phyloP scores from a whole-genome alignment of 2,329 filamentous ascomycete genomes.

The Tolypocladium ophioglossoides region DNA sequence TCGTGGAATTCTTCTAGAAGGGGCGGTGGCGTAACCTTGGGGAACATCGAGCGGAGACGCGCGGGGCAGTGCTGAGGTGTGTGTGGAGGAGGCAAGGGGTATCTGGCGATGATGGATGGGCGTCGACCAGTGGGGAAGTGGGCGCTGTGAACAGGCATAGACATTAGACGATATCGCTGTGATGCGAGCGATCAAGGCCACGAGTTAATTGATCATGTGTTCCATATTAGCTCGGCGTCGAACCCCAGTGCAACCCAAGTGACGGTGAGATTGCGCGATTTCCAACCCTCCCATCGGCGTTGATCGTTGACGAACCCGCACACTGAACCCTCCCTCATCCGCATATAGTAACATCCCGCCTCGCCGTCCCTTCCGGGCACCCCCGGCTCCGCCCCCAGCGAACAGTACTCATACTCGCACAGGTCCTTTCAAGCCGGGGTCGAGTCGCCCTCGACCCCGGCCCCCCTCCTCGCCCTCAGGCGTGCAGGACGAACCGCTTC shows the following conservation, averaged over 20 bases:
- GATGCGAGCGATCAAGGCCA: neutral
- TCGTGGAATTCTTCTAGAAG: slow-evolving; percentile 24
- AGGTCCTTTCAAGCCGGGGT: neutral
- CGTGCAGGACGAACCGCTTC: neutral
- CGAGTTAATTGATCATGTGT: neutral
- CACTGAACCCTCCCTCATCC: neutral
- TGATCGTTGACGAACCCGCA: neutral
- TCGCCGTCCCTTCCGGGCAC: neutral
- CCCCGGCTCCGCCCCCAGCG: no score
- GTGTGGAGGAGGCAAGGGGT: neutral
- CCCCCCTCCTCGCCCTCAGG: neutral
- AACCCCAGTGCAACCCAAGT: neutral
- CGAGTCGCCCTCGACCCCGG: neutral
- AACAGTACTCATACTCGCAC: no score
- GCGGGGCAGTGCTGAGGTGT: neutral
- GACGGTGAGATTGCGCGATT: neutral
- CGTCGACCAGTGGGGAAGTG: neutral
- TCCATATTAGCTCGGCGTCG: neutral
- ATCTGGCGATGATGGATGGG: neutral
- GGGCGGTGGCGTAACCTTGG: slow-evolving; percentile 6
- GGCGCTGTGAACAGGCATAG: neutral
- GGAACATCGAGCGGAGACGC: neutral
- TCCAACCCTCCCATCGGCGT: neutral
- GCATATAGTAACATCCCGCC: neutral
- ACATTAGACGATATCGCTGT: neutral